Conservation (phyloP, 495 filamentous ascomycete genomes). For the Aspergillus biplanus region DNA sequence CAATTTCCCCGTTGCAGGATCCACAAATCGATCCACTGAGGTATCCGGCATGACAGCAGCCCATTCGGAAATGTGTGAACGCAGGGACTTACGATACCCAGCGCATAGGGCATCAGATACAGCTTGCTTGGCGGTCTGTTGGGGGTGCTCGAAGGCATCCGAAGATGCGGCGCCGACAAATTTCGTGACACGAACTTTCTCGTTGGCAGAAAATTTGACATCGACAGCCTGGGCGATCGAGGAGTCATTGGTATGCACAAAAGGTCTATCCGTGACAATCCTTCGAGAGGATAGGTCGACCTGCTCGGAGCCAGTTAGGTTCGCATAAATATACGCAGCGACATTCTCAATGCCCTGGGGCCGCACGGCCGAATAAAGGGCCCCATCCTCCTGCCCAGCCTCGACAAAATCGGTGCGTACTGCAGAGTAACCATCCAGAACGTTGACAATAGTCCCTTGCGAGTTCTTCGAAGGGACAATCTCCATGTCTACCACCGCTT, state of each 20-base stretch:
- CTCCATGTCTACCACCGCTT: slow-evolving; percentile 62
- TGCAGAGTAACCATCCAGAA: slow-evolving; percentile 61
- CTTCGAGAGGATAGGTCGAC: slow-evolving; percentile 52
- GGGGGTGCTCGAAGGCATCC: slow-evolving; percentile 60
- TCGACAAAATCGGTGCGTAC: slow-evolving; percentile 59
- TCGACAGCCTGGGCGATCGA: slow-evolving; percentile 60
- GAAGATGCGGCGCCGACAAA: slow-evolving; percentile 64
- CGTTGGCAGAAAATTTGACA: slow-evolving; percentile 52
- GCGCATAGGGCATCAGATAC: slow-evolving; percentile 40
- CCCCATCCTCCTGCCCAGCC: slow-evolving; percentile 50
- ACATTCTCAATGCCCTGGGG: slow-evolving; percentile 59
- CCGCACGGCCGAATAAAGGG: slow-evolving; percentile 61
- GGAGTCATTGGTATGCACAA: slow-evolving; percentile 58
- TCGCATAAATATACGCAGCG: slow-evolving; percentile 61
- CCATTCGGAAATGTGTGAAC: slow-evolving; percentile 60
- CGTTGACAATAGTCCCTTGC: slow-evolving; percentile 58
- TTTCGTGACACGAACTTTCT: slow-evolving; percentile 57
- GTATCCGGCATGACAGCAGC: slow-evolving; percentile 53
- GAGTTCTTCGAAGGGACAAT: slow-evolving; percentile 51
- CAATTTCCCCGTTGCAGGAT: slow-evolving; percentile 60
- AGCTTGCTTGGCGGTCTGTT: slow-evolving; percentile 53
- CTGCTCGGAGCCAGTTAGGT: slow-evolving; percentile 45
- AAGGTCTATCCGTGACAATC: slow-evolving; percentile 45
- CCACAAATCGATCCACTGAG: slow-evolving; percentile 64
- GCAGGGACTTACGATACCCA: slow-evolving; percentile 54